phyloP scores from a whole-genome alignment of 1,284 basidiomycete genomes.

The Austroboletus olivaceoglutinosus region DNA sequence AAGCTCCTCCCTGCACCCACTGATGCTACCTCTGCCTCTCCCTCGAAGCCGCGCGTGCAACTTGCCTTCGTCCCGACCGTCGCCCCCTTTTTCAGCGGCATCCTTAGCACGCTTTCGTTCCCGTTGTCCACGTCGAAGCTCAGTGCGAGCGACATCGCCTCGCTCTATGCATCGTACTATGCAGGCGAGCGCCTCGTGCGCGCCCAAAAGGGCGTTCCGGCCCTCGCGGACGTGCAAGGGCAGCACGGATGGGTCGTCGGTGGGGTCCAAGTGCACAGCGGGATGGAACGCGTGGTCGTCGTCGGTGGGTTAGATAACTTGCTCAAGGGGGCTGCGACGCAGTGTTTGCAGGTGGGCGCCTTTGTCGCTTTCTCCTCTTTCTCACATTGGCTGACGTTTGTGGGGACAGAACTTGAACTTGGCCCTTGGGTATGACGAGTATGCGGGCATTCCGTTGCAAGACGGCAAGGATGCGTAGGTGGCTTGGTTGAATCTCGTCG shows the following conservation, averaged over 20 bases:
- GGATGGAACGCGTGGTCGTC: conserved; percentile 86
- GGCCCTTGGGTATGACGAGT: conserved; percentile 90
- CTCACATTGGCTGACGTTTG: neutral
- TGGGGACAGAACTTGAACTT: conserved; percentile 94
- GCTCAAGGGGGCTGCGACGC: conserved; percentile 96
- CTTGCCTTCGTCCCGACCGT: conserved; percentile 89
- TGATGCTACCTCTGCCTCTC: neutral
- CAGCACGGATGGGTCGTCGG: conserved; percentile 91
- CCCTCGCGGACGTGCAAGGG: conserved; percentile 72
- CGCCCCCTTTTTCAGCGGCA: conserved; percentile 96
- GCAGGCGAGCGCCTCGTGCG: conserved; percentile 69
- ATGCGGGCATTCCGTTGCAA: conserved; percentile 74
- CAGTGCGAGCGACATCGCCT: conserved; percentile 71
- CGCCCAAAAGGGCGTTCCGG: conserved; percentile 69
- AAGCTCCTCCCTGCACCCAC: conserved; percentile 43
- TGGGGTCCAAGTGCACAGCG: conserved; percentile 91
- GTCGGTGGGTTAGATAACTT: conserved; percentile 95
- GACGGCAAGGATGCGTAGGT: no score
- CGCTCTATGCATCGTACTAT: conserved; percentile 82
- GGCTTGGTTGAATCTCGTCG: neutral
- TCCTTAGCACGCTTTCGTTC: conserved; percentile 82
- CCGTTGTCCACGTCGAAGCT: conserved; percentile 62
- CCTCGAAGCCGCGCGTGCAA: conserved; percentile 44
- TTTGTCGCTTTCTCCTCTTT: neutral
- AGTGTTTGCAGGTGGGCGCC: conserved; percentile 82